phyloP scores from a whole-genome alignment of 2,329 filamentous ascomycete species.

The Alternaria atra region DNA sequence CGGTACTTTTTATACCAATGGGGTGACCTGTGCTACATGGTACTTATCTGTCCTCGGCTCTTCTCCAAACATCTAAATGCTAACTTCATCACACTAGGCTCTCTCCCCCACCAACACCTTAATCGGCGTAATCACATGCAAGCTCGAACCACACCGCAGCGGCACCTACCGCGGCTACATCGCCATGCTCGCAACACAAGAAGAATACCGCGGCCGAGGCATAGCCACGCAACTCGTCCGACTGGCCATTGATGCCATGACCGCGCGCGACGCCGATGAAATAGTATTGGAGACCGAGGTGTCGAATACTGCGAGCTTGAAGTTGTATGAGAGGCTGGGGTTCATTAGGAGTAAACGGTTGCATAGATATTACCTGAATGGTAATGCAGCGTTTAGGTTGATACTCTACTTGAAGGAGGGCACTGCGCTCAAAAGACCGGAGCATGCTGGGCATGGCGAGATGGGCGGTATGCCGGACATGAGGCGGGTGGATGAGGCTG shows the following conservation, averaged over 20 bases:
- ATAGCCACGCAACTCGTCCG: slow-evolving; percentile 89
- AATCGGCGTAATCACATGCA: slow-evolving; percentile 92
- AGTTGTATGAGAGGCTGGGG: slow-evolving; percentile 89
- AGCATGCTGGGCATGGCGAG: slow-evolving; percentile 11
- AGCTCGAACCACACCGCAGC: slow-evolving; percentile 87
- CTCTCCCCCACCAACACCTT: slow-evolving; percentile 62
- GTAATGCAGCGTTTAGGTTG: slow-evolving; percentile 90
- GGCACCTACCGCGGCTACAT: slow-evolving; percentile 94
- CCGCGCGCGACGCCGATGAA: slow-evolving; percentile 83
- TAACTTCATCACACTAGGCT: slow-evolving; percentile 44
- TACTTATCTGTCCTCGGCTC: slow-evolving; percentile 47
- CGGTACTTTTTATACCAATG: slow-evolving; percentile 98
- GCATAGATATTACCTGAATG: slow-evolving; percentile 95
- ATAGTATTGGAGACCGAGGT: slow-evolving; percentile 96
- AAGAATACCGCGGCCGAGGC: slow-evolving; percentile 80
- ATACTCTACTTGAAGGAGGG: slow-evolving; percentile 76
- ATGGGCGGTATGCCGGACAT: slow-evolving; percentile 5
- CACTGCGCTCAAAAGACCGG: slow-evolving; percentile 43
- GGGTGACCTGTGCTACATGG: slow-evolving; percentile 97
- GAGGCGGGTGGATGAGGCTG: slow-evolving; percentile 15
- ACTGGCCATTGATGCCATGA: slow-evolving; percentile 91
- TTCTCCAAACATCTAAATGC: slow-evolving; percentile 29
- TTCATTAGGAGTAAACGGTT: slow-evolving; percentile 92
- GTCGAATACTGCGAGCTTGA: slow-evolving; percentile 87
- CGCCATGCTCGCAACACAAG: slow-evolving; percentile 94